Percentiles rank a stretch among this genome's conserved stretches.
Conservation (phyloP, 805 yeast species). For the Hemisphaericaspora nanyangensis region DNA sequence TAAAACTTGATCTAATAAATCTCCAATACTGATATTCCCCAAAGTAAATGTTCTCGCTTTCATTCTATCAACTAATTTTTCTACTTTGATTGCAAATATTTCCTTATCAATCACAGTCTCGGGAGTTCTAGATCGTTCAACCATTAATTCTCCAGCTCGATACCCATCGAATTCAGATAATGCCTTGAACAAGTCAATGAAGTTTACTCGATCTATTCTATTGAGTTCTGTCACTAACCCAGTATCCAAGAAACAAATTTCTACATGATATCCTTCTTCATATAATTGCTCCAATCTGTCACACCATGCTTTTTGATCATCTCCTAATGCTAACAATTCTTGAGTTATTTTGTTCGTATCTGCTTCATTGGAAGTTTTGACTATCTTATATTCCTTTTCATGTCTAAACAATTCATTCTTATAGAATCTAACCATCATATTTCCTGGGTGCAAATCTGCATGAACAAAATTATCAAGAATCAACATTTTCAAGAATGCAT, state of each 20-base stretch:
- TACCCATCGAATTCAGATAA: slow-evolving; percentile 91
- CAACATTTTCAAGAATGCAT: slow-evolving; percentile 90
- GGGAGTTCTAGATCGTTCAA: slow-evolving; percentile 91
- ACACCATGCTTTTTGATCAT: slow-evolving; percentile 39
- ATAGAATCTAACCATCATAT: slow-evolving; percentile 73
- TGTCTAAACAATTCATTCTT: slow-evolving; percentile 44
- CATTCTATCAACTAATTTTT: slow-evolving; percentile 73
- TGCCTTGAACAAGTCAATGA: slow-evolving; percentile 84
- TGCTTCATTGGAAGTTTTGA: slow-evolving; percentile 39
- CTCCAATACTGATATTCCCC: slow-evolving; percentile 91
- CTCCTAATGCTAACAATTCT: slow-evolving; percentile 32
- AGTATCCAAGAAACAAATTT: slow-evolving; percentile 85
- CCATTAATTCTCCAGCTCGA: slow-evolving; percentile 91
- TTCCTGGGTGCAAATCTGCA: slow-evolving; percentile 97
- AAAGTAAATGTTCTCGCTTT: slow-evolving; percentile 86
- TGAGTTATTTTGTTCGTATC: slow-evolving; percentile 46
- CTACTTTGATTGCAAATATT: slow-evolving; percentile 83
- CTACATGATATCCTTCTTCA: slow-evolving; percentile 68
- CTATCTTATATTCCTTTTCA: slow-evolving; percentile 38
- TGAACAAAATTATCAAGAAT: slow-evolving; percentile 92
- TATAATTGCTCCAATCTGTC: slow-evolving; percentile 42
- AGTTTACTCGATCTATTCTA: slow-evolving; percentile 72
- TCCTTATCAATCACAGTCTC: slow-evolving; percentile 85
- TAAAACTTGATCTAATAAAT: slow-evolving; percentile 78
- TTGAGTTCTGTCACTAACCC: slow-evolving; percentile 91